Base-by-base conservation (phyloP, 2,329 filamentous ascomycete species). In the Nothophaeocryptopus gaeumannii region DNA sequence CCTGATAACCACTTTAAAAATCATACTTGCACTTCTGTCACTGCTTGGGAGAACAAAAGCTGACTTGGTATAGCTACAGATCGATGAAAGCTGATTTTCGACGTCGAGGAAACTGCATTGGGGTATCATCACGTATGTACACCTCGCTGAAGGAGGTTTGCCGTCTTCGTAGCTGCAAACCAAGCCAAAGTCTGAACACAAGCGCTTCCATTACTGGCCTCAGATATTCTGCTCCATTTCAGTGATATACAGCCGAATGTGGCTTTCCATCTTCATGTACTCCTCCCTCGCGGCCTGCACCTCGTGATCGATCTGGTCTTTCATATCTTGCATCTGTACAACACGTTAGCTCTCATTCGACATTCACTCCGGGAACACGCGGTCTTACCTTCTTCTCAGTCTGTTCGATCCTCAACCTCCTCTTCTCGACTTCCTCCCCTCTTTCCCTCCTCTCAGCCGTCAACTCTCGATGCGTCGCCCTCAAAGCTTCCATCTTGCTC, bases 201-300 rank as follows among this genome's bases (percentile, higher is more conserved):
- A 13, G 32, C 31, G 20, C 44, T 5, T 45, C 14, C 13, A 20
- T 39, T 39, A 36, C 39, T 36, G 14, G 10, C 15, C 51, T 63
- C 59, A 67, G 60, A 93, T 82, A 49, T 85, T 86, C 72, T 96
- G 91, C 72, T 97, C 93, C 91, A 99, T 96, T 78, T 99, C 93
- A 4, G 88, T 95, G 66, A 99, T 95, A 75, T 99, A 99, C 55
- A 97, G 78, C 72, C 91, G 92, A 70, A 99, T 95, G 67, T 99
- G 93, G 33, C 89, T 86, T 70, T 97, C 92, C 83, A 99, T 86
- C 82, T 96, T 96, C 67, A 95, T 80, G 71, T 96, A 99, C 74
- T 97, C 89, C 59, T 95, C 91, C 62, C 95, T 84, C 1, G 93
- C 90, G 48, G 82, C 83, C 66, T 93, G 88, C 8, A 97, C 86